Base-by-base conservation (phyloP, 2,329 filamentous ascomycete genomes). In the Colletotrichum costaricense region DNA sequence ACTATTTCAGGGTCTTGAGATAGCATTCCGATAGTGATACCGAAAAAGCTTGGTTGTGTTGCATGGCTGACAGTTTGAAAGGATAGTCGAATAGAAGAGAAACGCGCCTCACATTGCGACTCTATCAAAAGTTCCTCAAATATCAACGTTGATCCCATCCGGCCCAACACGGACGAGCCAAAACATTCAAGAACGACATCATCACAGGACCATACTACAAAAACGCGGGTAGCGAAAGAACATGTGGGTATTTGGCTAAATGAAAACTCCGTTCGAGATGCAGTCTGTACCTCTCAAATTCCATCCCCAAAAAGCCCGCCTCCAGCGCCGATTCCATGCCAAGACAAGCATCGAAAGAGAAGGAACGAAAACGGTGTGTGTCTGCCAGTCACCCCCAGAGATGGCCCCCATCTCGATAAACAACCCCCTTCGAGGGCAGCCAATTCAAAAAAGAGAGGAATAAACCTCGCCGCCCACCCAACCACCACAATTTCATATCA, bases 401-500 rank as follows among this genome's bases (percentile, higher is more conserved):
- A 54, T 54, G 28, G 22, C 9, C 19, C 9, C 11, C 38, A 8
- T 35, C n/a, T 14, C n/a, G 4, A 54, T 12, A 9, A 42, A 19
- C 38, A 42, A 16, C 38, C 38, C 38, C 38, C 38, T 4, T 30
- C n/a, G 14, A 35, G 14, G 11, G 35, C 24, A 38, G 30, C n/a
- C 7, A 11, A 12, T n/a, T 35, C 9, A 5, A 46, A 28, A 28
- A 26, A 35, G 11, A 19, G 9, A 14, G 12, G 42, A 5, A 30
- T 28, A 22, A 35, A 16, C 35, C 59, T 38, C 38, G 5, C 38
- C 14, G 2, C 38, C 22, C 22, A 35, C 33, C 62, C 52, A 58
- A 52, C 28, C 59, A 46, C 42, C 60, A 64, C 52, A 28, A 35
- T 26, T 52, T 62, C 73, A 42, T 75, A 42, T 38, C 60, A 63